phyloP scores from a whole-genome alignment of 768 basidiomycete species.

The Phlebiopsis gigantea region DNA sequence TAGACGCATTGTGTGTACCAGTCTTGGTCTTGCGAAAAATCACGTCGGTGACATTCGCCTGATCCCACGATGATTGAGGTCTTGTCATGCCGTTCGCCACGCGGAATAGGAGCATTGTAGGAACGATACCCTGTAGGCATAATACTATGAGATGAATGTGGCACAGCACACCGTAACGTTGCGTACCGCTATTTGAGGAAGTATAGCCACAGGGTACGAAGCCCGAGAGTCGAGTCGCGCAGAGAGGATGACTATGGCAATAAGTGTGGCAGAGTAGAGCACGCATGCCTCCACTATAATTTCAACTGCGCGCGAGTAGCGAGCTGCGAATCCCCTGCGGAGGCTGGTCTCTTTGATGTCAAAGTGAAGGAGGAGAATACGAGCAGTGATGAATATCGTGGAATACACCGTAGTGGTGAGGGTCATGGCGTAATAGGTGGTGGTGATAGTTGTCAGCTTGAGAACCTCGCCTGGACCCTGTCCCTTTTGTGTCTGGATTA shows the following conservation, averaged over 20 bases:
- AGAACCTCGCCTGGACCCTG: neutral
- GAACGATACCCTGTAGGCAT: neutral
- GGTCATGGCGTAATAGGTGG: neutral
- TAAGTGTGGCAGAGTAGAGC: neutral
- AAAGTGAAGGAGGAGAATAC: neutral
- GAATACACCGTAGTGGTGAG: neutral
- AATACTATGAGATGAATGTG: neutral
- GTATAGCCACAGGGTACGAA: neutral
- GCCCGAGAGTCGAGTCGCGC: neutral
- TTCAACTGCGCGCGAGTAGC: neutral
- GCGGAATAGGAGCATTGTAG: neutral
- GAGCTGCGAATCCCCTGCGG: neutral
- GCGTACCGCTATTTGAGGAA: neutral
- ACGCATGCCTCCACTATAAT: constrained; percentile 1
- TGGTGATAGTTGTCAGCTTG: neutral
- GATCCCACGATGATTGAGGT: neutral
- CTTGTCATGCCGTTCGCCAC: neutral
- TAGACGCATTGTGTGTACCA: no score
- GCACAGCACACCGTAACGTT: neutral
- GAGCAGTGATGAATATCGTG: neutral
- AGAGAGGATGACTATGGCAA: neutral
- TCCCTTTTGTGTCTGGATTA: neutral
- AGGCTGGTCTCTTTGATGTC: neutral
- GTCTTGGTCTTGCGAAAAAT: neutral
- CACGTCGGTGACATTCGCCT: neutral